A percentile compares a stretch with the other conserved stretches of the same genome.
phyloP scores from a whole-genome alignment of 2,329 filamentous ascomycete genomes.

The Ophidiomyces ophidiicola region DNA sequence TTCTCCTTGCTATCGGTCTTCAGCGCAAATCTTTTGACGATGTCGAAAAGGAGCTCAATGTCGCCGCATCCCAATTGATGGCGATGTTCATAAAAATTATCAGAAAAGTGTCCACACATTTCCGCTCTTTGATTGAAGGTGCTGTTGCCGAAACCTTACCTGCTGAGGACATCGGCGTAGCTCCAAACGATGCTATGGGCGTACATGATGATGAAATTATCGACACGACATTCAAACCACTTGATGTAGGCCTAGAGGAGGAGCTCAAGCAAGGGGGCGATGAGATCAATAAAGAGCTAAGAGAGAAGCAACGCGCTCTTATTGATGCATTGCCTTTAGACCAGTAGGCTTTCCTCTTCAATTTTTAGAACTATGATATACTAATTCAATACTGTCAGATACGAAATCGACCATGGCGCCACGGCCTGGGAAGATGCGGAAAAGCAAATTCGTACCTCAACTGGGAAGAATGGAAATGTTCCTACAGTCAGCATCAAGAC shows the following conservation, averaged over 20 bases:
- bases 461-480: slow-evolving; percentile 39
- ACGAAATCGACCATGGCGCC: slow-evolving; percentile 38
- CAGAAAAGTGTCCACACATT: slow-evolving; percentile 70
- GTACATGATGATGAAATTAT: slow-evolving; percentile 58
- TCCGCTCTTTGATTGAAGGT: slow-evolving; percentile 60
- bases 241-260: slow-evolving; percentile 61
- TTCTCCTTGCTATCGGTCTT: slow-evolving; percentile 79
- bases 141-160: slow-evolving; percentile 59
- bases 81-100: slow-evolving; percentile 97
- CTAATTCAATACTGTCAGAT: slow-evolving; percentile 18
- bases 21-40: slow-evolving; percentile 79
- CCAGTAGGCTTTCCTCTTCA: slow-evolving; percentile 46
- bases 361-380: not conserved
- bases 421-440: slow-evolving; percentile 52
- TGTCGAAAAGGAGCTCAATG: slow-evolving; percentile 62
- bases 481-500: slow-evolving; percentile 64
- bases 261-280: slow-evolving; percentile 76
- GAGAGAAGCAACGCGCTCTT: slow-evolving; percentile 70
- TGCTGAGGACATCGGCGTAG: slow-evolving; percentile 34
- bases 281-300: slow-evolving; percentile 57
- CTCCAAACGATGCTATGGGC: slow-evolving; percentile 37
- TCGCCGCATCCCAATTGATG: slow-evolving; percentile 67
- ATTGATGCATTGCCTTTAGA: slow-evolving; percentile 86
- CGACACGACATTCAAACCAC: slow-evolving; percentile 54
- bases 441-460: slow-evolving; percentile 53